A percentile compares a stretch with the other conserved stretches of the same genome.
Conservation (phyloP, 305 asterid genomes). For the Striga hermonthica region DNA sequence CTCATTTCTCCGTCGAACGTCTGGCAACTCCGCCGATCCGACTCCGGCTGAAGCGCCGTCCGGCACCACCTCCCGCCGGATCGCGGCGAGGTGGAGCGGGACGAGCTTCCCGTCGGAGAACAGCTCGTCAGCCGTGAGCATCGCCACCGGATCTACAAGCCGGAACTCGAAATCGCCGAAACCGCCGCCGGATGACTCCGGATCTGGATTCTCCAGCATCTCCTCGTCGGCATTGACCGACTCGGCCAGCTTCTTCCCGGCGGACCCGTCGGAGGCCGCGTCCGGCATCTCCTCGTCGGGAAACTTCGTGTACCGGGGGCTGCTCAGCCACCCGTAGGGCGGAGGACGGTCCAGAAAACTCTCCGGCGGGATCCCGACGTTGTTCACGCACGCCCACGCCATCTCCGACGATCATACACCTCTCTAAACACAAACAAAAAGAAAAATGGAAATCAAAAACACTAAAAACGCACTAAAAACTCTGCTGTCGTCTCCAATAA, state of each 20-base stretch:
- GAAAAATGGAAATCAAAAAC: constrained; percentile 6
- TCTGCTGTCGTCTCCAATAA: constrained; percentile 16
- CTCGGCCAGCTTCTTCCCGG: constrained; percentile 8
- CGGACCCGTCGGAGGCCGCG: constrained; percentile 27
- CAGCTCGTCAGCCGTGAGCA: constrained; percentile 78
- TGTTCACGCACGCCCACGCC: constrained; percentile 84
- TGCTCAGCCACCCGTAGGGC: constrained; percentile 51
- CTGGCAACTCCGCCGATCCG: constrained; percentile 35
- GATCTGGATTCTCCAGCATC: constrained; percentile 41
- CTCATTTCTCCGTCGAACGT: constrained; percentile 41
- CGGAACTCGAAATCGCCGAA: constrained; percentile 66
- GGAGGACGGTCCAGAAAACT: constrained; percentile 56
- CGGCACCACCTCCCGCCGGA: constrained; percentile 31
- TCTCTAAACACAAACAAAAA: background rate
- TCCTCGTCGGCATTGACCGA: constrained; percentile 15
- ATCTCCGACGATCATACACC: constrained; percentile 47
- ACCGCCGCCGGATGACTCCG: constrained; percentile 38
- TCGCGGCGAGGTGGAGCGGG: constrained; percentile 48
- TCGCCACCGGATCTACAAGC: constrained; percentile 54
- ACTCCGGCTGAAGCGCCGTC: constrained; percentile 23
- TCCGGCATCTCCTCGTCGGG: constrained; percentile 34
- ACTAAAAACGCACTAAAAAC: background rate
- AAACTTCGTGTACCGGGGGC: constrained; percentile 48
- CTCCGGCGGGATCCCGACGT: constrained; percentile 56
- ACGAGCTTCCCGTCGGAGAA: constrained; percentile 69